These are phyloP conservation scores for Penicillium pancosmium DNA, from an alignment of 495 filamentous ascomycete genomes.

Conservation along the genomic window DNA sequence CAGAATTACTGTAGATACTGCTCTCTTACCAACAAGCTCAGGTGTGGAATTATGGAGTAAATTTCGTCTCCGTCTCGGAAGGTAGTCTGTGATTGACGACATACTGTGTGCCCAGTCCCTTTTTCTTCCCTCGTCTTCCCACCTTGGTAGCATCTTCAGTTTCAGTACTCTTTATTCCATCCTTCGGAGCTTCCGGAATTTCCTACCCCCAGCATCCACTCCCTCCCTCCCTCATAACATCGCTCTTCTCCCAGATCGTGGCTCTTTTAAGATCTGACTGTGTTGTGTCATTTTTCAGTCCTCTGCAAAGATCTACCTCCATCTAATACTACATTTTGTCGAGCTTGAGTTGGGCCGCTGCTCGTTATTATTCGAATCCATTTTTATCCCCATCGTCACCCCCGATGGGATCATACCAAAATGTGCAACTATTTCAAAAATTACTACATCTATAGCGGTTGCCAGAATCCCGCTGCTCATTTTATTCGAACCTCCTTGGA, in stretches of 20 bases:
- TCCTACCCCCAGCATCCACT: neutral
- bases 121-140: constrained; percentile 6
- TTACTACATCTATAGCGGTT: constrained; percentile 75
- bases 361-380: neutral
- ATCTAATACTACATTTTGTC: constrained; percentile 1
- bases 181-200: neutral
- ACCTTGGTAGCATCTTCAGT: constrained; percentile 6
- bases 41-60: constrained; percentile 24
- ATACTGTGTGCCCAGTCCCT: constrained; percentile 11
- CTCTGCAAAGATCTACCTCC: neutral
- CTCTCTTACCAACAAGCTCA: constrained; percentile 20
- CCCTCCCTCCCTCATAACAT: constrained; percentile 7
- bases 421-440: constrained; percentile 83
- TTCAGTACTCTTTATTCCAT: constrained; percentile 1
- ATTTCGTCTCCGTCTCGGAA: constrained; percentile 2
- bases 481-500: constrained; percentile 69
- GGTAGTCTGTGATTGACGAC: constrained; percentile 13
- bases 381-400: neutral
- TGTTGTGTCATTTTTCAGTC: neutral
- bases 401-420: constrained; percentile 30
- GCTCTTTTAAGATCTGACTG: neutral
- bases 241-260: neutral
- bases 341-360: neutral
- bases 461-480: constrained; percentile 65
- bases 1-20: constrained; percentile 29